phyloP scores from a whole-genome alignment of 1,284 basidiomycete species.

The Trichosporon sp. region DNA sequence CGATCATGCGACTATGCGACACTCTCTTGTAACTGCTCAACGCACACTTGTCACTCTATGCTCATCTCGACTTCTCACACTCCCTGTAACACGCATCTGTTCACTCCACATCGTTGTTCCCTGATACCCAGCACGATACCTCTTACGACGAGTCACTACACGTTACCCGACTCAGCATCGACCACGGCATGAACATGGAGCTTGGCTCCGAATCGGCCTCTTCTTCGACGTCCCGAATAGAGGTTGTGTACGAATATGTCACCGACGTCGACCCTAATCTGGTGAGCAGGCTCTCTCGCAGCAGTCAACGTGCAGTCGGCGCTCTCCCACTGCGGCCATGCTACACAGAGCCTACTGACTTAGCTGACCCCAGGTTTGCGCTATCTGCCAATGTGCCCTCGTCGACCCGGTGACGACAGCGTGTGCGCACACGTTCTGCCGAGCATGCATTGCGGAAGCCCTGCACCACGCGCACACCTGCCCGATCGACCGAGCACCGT shows the following conservation, averaged over 20 bases:
- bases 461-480: constrained; percentile 63
- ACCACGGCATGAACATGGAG: neutral
- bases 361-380: constrained; percentile 65
- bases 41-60: neutral
- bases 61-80: neutral
- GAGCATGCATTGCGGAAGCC: constrained; percentile 70
- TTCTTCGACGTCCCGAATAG: constrained; percentile 21
- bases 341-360: too few species aligned
- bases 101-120: neutral
- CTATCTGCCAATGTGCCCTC: constrained; percentile 82
- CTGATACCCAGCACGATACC: neutral
- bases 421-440: constrained; percentile 82
- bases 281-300: constrained; percentile 26
- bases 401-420: constrained; percentile 68
- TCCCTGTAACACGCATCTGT: neutral
- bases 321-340: too few species aligned
- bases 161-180: too few species aligned
- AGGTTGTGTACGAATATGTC: constrained; percentile 50
- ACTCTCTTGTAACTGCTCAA: neutral
- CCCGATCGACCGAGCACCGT: constrained; percentile 75
- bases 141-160: neutral
- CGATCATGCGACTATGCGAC: neutral
- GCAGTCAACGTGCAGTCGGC: too few species aligned
- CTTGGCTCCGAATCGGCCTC: neutral
- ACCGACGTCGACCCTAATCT: constrained; percentile 50